Percentiles rank a stretch among this genome's conserved stretches.
These are phyloP conservation scores for Metschnikowia picachoensis DNA, from an alignment of 805 yeast genomes.

Conservation along the genomic window DNA sequence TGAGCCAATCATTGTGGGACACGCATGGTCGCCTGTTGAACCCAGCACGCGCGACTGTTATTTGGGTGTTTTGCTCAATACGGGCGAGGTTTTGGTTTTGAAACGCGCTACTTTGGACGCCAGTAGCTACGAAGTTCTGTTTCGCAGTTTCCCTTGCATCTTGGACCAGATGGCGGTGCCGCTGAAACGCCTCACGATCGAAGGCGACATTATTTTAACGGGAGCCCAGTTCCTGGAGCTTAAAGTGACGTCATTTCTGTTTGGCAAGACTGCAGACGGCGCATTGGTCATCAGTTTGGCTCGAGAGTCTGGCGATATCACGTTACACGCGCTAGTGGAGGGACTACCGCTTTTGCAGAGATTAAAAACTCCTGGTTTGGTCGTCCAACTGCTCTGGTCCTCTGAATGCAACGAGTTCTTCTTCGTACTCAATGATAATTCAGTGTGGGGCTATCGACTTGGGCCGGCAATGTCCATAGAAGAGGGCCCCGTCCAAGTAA, in stretches of 20 bases:
- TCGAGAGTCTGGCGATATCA: constrained; percentile 17
- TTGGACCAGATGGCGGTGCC: constrained; percentile 21
- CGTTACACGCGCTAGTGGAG: constrained; percentile 14
- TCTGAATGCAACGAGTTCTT: constrained; percentile 6
- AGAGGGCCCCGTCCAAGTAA: constrained; percentile 1
- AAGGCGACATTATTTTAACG: constrained; percentile 20
- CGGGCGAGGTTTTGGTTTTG: constrained; percentile 36
- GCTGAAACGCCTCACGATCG: constrained; percentile 15
- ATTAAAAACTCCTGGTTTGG: constrained; percentile 4
- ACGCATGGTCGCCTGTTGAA: constrained; percentile 31
- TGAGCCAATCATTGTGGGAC: constrained; percentile 33
- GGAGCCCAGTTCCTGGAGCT: constrained; percentile 21
- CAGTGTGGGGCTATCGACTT: constrained; percentile 12
- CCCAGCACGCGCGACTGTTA: constrained; percentile 24
- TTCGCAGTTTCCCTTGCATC: constrained; percentile 27
- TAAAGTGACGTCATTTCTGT: constrained; percentile 27
- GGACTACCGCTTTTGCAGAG: constrained; percentile 9
- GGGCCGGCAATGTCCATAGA: not conserved
- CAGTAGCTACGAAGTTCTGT: constrained; percentile 23
- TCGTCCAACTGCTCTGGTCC: constrained; percentile 20
- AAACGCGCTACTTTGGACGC: constrained; percentile 23
- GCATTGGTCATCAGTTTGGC: constrained; percentile 10
- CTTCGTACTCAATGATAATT: constrained; percentile 18
- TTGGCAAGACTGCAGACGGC: constrained; percentile 15
- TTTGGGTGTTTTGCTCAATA: constrained; percentile 34